Evolutionary conservation across 805 yeast species (phyloP).

Genomic region (Ogataea glucozyma): DNA sequence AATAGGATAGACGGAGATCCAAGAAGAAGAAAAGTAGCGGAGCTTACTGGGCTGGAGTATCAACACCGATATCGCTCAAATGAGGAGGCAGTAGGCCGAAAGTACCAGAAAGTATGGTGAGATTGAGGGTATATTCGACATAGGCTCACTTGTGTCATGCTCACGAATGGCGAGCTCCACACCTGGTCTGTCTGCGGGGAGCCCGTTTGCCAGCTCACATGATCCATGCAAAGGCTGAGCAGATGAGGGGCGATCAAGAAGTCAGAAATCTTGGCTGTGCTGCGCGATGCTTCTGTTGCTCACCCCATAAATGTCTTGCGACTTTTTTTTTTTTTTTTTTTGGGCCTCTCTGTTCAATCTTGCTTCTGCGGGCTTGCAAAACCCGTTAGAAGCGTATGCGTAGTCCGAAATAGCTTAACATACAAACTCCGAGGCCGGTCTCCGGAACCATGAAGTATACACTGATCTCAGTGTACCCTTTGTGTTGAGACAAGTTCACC

Average conservation of each 20-base stretch:
- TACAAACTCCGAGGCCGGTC: too few species aligned
- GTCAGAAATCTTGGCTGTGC: neutral
- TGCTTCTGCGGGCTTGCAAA: neutral
- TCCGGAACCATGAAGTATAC: too few species aligned
- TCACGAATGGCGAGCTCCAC: too few species aligned
- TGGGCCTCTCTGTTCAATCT: neutral
- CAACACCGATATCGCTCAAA: too few species aligned
- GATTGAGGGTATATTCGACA: neutral
- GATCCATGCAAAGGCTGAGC: constrained; percentile 4
- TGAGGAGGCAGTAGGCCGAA: too few species aligned
- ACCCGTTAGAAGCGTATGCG: neutral
- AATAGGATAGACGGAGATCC: constrained; percentile 6
- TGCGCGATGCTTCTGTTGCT: neutral
- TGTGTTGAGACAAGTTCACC: too few species aligned
- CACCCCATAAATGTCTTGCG: neutral
- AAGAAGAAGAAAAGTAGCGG: too few species aligned
- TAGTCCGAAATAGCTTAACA: constrained; percentile 5
- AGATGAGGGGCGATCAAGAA: constrained; percentile 6
- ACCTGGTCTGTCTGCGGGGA: too few species aligned
- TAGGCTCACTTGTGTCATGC: too few species aligned
- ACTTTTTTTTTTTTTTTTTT: neutral
- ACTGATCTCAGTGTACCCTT: too few species aligned
- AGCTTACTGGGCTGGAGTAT: too few species aligned
- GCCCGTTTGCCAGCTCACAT: too few species aligned
- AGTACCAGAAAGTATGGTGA: neutral